Conservation (phyloP, 441 rosid genomes). For the Erodium texanum region DNA sequence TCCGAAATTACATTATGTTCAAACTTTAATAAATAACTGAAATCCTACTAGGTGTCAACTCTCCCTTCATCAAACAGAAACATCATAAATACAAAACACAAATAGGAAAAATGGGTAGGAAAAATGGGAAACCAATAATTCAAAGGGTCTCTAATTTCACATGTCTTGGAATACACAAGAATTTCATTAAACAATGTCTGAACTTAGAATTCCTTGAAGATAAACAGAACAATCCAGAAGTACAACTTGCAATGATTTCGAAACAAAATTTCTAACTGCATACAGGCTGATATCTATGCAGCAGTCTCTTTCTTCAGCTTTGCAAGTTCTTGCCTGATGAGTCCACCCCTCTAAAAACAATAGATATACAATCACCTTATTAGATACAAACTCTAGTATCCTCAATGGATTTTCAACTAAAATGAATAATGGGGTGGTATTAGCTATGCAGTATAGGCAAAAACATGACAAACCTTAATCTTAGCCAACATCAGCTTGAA, state of each 20-base stretch:
- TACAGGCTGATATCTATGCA: conserved; percentile 23
- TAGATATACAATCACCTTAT: not conserved
- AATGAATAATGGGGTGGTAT: not conserved
- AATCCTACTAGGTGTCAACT: too few relatives aligned
- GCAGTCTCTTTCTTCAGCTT: conserved; percentile 64
- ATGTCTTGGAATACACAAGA: not conserved
- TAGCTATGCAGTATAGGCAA: too few relatives aligned
- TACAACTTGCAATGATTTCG: conserved; percentile 10
- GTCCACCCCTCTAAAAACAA: conserved; percentile 58
- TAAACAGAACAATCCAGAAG: conserved; percentile 7
- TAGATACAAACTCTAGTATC: not conserved
- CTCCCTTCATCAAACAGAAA: too few relatives aligned
- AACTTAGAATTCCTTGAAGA: conserved; percentile 11
- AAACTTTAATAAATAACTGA: too few relatives aligned
- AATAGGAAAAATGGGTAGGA: too few relatives aligned
- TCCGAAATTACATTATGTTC: too few relatives aligned
- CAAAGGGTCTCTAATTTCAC: too few relatives aligned
- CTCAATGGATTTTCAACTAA: not conserved
- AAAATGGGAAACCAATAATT: too few relatives aligned
- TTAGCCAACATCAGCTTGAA: conserved; percentile 86
- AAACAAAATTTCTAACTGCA: conserved; percentile 23
- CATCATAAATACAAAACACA: too few relatives aligned
- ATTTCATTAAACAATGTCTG: conserved; percentile 4
- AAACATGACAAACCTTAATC: conserved; percentile 48
- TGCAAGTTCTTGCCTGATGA: conserved; percentile 79